Percentiles rank a stretch among this genome's conserved stretches.
Evolutionary conservation across 352 stramenopile species (phyloP).

Genomic region (Phytopythium vexans): DNA sequence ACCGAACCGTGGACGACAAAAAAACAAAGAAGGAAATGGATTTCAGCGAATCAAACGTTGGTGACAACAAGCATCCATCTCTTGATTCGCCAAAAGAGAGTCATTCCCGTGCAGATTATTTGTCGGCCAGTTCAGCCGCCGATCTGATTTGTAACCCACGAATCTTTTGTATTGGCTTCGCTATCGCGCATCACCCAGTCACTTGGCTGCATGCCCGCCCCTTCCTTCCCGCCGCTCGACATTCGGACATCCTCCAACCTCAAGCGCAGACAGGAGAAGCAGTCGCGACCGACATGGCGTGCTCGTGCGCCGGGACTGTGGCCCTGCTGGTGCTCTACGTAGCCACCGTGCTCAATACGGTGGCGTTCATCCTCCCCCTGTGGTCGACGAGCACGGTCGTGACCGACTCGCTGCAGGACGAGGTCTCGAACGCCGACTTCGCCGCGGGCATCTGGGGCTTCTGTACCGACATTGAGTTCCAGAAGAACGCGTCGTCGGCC

Average conservation of each 20-base stretch:
- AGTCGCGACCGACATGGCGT: conserved; percentile 31
- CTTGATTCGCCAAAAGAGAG: no score
- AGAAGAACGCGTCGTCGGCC: conserved; percentile 10
- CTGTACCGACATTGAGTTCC: conserved; percentile 57
- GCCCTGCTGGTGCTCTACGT: conserved; percentile 58
- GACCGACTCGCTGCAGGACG: conserved; percentile 27
- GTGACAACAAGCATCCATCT: no score
- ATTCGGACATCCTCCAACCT: no score
- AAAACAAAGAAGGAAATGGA: no score
- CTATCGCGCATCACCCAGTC: not conserved
- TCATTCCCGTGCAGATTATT: no score
- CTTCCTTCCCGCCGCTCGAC: not conserved
- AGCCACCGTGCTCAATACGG: conserved; percentile 51
- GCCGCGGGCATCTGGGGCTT: conserved; percentile 59
- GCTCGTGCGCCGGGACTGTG: conserved; percentile 44
- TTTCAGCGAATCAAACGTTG: no score
- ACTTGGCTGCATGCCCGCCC: conserved; percentile 1
- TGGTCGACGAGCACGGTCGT: conserved; percentile 61
- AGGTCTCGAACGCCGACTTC: conserved; percentile 45
- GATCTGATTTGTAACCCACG: conserved; percentile 3
- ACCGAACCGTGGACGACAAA: no score
- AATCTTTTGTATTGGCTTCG: conserved; percentile 1
- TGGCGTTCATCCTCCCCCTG: conserved; percentile 59
- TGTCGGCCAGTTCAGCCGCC: no score
- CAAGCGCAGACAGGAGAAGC: not conserved